phyloP scores from a whole-genome alignment of 345 rosid species.

The Citrus medica region DNA sequence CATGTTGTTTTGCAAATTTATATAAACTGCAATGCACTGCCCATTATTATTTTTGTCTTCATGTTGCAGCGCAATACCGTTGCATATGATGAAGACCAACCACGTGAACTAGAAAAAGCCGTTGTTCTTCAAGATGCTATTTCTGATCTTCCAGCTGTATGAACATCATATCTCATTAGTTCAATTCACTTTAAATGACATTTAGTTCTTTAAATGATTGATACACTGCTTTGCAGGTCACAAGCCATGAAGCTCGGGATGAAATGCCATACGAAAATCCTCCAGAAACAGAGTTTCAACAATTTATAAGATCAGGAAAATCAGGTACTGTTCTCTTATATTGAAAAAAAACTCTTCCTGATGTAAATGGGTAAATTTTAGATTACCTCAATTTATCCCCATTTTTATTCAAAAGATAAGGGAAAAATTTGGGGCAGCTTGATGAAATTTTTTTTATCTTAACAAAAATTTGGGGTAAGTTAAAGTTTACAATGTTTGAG shows the following conservation, averaged over 20 bases:
- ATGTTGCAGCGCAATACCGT: slow-evolving; percentile 84
- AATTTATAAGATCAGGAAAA: slow-evolving; percentile 63
- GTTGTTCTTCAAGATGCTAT: slow-evolving; percentile 81
- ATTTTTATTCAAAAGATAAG: too few relatives aligned
- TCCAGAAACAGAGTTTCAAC: slow-evolving; percentile 85
- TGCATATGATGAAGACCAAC: slow-evolving; percentile 78
- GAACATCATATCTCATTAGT: slow-evolving; percentile 10
- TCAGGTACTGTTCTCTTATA: slow-evolving; percentile 32
- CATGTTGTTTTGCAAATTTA: slow-evolving; percentile 5
- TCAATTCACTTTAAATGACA: slow-evolving; percentile 9
- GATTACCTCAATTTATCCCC: too few relatives aligned
- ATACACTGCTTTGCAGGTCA: slow-evolving; percentile 43
- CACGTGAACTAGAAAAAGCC: slow-evolving; percentile 67
- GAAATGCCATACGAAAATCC: slow-evolving; percentile 50
- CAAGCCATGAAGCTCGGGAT: slow-evolving; percentile 50
- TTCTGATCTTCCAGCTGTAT: slow-evolving; percentile 89
- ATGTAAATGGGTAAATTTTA: neutral
- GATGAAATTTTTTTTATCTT: too few relatives aligned
- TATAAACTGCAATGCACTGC: slow-evolving; percentile 1
- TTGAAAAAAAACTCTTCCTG: neutral
- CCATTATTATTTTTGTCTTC: slow-evolving; percentile 16
- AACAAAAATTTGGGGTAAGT: too few relatives aligned
- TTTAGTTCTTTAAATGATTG: slow-evolving; percentile 4
- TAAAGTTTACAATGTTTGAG: too few relatives aligned
- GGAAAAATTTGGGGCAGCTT: too few relatives aligned